Conservation (phyloP, 2,329 filamentous ascomycete species). For the Cladosporium cucumerinum region DNA sequence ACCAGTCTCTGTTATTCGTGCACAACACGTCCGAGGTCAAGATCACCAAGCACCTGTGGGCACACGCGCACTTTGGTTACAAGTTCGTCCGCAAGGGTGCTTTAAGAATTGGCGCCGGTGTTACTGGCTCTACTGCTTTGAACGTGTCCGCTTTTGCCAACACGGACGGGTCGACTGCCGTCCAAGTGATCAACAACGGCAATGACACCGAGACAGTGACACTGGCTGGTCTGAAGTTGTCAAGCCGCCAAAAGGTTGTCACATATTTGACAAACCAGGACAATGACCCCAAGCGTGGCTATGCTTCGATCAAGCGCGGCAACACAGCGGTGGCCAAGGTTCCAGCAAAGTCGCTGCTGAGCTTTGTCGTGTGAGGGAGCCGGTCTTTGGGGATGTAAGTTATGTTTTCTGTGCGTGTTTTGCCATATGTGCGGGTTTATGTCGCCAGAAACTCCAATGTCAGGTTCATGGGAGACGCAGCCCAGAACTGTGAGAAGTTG, state of each 20-base stretch:
- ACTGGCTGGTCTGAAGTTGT: slow-evolving; percentile 14
- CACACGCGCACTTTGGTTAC: slow-evolving; percentile 39
- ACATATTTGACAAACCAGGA: slow-evolving; percentile 22
- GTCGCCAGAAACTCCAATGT: neutral
- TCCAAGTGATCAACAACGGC: slow-evolving; percentile 38
- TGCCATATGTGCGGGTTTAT: neutral
- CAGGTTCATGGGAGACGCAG: neutral
- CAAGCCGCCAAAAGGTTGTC: slow-evolving; percentile 10
- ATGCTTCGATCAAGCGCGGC: slow-evolving; percentile 8
- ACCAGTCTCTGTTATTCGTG: slow-evolving; percentile 35
- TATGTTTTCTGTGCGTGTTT: neutral
- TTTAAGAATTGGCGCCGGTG: slow-evolving; percentile 34
- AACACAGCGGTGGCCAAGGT: slow-evolving; percentile 12
- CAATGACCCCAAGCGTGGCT: slow-evolving; percentile 20
- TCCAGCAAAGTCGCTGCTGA: slow-evolving; percentile 9
- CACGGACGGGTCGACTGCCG: slow-evolving; percentile 34
- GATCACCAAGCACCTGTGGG: slow-evolving; percentile 38
- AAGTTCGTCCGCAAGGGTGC: slow-evolving; percentile 41
- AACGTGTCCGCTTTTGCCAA: slow-evolving; percentile 36
- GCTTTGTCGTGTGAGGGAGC: neutral
- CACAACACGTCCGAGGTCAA: slow-evolving; percentile 36
- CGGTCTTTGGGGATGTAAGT: neutral
- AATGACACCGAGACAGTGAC: slow-evolving; percentile 23
- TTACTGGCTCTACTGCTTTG: slow-evolving; percentile 26
- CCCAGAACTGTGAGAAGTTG: neutral